Evolutionary conservation across 78 protist genomes (phyloP), one percentile per base, ranked within the genome.

Genomic region (Chrysochromulina tobinii): DNA sequence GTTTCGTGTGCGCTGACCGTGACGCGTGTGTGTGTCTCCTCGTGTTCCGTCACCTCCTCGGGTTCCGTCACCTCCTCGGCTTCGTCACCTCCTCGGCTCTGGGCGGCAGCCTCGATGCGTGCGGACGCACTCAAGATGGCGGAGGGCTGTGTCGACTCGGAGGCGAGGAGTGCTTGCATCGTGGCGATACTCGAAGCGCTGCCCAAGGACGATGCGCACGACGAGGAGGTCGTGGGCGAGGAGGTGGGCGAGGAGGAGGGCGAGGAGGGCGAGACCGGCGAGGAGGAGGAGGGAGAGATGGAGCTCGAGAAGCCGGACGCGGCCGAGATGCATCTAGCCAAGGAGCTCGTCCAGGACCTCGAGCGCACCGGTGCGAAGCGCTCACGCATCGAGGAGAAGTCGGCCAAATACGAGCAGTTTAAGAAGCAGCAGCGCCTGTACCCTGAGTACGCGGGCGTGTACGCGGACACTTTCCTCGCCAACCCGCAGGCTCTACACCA

Each of bases 371-470:
- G 83, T 14, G 83, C 83, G 58, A 75, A 75, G 83, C 54, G 57
- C 58, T 3, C 12, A 3, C 54, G 83, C 25, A n/a, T 75, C 27
- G 25, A 15, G 25, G 55, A 38, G 27, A 75, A 75, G 83, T 54
- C 38, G 57, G 57, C 55, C 27, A 2, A 12, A 11, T 75, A 50
- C 23, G 58, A 50, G 83, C 23, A 75, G n/a, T 75, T 75, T 57
- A 75, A 75, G 18, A 38, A 50, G 57, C 83, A 12, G 25, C 83
- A 75, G 83, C 51, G 57, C 2, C 57, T 75, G 57, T 57, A 75
- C 23, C 83, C 83, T 57, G 83, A 75, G 83, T 50, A 3, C 50
- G 83, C 83, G 58, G 83, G 83, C 23, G 23, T 75, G 6, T 75
- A 75, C 23, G 83, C 83, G 25, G 83, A 75, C n/a, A 1, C 57